phyloP scores from a whole-genome alignment of 192 early-diverging fungal genomes.

The Coemansia sp. region DNA sequence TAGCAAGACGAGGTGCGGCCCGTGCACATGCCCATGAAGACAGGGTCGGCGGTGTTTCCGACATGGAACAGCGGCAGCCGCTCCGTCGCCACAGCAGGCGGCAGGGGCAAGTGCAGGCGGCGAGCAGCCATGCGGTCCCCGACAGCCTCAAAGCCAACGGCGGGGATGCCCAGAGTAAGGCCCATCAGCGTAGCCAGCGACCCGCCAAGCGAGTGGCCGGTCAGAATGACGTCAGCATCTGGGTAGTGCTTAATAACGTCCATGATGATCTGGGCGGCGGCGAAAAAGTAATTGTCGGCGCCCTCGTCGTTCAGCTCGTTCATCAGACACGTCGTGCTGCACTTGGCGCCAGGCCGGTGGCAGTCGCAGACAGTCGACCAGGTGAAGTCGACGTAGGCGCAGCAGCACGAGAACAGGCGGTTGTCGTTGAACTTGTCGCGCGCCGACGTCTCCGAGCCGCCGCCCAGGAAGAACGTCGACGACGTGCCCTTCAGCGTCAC shows the following conservation, averaged over 20 bases:
- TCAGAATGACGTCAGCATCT: conserved; percentile 70
- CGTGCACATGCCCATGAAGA: conserved; percentile 85
- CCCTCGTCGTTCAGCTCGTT: conserved; percentile 63
- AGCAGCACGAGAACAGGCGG: conserved; percentile 95
- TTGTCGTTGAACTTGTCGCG: conserved; percentile 90
- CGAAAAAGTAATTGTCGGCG: conserved; percentile 55
- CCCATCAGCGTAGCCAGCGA: conserved; percentile 74
- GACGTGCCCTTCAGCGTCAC: conserved; percentile 90
- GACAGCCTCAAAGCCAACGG: conserved; percentile 81
- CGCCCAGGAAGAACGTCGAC: conserved; percentile 65
- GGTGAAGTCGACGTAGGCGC: conserved; percentile 76
- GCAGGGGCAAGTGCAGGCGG: conserved; percentile 77
- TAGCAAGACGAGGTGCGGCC: conserved; percentile 68
- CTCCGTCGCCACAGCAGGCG: conserved; percentile 56
- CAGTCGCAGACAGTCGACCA: conserved; percentile 91
- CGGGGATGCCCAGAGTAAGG: conserved; percentile 82
- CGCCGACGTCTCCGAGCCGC: conserved; percentile 69
- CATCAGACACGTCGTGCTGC: conserved; percentile 65
- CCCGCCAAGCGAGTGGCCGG: conserved; percentile 90
- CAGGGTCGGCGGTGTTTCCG: conserved; percentile 89
- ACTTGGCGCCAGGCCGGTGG: conserved; percentile 60
- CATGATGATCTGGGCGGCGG: conserved; percentile 65
- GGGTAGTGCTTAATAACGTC: conserved; percentile 71
- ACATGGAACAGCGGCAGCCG: conserved; percentile 87
- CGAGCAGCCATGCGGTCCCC: conserved; percentile 79